A percentile compares a stretch with the other conserved stretches of the same genome.
Evolutionary conservation across 2,329 filamentous ascomycete genomes (phyloP).

Genomic region (Phialemonium atrogriseum): DNA sequence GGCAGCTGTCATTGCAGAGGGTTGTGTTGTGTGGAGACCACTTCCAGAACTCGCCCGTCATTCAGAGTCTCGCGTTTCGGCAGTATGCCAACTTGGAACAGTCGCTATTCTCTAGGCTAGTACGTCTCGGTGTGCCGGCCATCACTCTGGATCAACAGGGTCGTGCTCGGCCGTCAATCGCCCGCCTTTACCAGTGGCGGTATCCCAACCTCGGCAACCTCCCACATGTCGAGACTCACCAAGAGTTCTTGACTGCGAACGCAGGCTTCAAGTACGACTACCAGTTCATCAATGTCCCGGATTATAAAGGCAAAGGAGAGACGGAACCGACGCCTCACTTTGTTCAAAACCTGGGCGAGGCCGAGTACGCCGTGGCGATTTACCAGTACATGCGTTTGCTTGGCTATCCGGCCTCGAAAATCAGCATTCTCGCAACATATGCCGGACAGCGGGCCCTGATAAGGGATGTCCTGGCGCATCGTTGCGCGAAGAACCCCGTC

Average conservation of each 20-base stretch:
- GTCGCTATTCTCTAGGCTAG: slow-evolving; percentile 83
- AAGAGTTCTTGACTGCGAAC: slow-evolving; percentile 75
- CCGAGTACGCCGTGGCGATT: slow-evolving; percentile 91
- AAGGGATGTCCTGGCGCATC: slow-evolving; percentile 72
- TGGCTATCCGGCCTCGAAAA: slow-evolving; percentile 76
- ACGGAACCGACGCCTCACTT: slow-evolving; percentile 88
- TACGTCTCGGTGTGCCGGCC: slow-evolving; percentile 85
- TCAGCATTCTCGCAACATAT: slow-evolving; percentile 88
- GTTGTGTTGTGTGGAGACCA: slow-evolving; percentile 93
- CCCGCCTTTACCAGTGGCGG: slow-evolving; percentile 86
- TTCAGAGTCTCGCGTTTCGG: slow-evolving; percentile 88
- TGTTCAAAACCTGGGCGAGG: slow-evolving; percentile 92
- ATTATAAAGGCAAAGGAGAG: slow-evolving; percentile 88
- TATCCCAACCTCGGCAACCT: slow-evolving; percentile 76
- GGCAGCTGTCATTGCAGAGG: slow-evolving; percentile 69
- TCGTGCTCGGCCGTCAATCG: slow-evolving; percentile 78
- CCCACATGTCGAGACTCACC: slow-evolving; percentile 57
- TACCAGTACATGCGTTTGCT: slow-evolving; percentile 97
- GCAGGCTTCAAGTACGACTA: slow-evolving; percentile 90
- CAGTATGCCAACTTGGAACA: slow-evolving; percentile 96
- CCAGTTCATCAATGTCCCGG: slow-evolving; percentile 91
- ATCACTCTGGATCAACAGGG: slow-evolving; percentile 91
- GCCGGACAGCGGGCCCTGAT: slow-evolving; percentile 86
- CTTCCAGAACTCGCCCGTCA: slow-evolving; percentile 90
- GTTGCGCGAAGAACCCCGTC: slow-evolving; percentile 73